A percentile compares a stretch with the other conserved stretches of the same genome.
phyloP scores from a whole-genome alignment of 768 basidiomycete genomes.

The Russula foetens region DNA sequence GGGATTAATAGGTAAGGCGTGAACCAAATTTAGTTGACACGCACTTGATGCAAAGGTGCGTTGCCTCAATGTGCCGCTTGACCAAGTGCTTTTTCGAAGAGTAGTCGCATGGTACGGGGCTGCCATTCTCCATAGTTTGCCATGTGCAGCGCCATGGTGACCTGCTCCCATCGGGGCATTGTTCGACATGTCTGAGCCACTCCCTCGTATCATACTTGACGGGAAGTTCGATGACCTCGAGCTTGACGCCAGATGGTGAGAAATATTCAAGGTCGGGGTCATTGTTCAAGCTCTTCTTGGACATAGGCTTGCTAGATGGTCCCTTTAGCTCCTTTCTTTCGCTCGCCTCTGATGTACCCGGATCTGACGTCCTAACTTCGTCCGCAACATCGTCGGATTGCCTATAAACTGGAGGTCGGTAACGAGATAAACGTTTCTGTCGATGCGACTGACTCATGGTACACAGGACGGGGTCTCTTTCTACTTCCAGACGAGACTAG shows the following conservation, averaged over 20 bases:
- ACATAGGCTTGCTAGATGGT: background rate
- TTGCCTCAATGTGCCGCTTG: constrained; percentile 58
- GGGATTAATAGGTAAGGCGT: constrained; percentile 16
- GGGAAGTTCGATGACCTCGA: constrained; percentile 19
- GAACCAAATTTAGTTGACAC: constrained; percentile 22
- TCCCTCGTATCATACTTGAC: constrained; percentile 19
- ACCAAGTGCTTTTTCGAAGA: constrained; percentile 54
- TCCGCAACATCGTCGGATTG: background rate
- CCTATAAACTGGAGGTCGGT: background rate
- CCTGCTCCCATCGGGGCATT: constrained; percentile 15
- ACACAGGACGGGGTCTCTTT: background rate
- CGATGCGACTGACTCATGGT: constrained; percentile 3
- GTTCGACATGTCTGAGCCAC: constrained; percentile 17
- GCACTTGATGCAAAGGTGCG: constrained; percentile 53
- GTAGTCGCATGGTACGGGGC: constrained; percentile 33
- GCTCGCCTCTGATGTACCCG: background rate
- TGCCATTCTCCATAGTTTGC: constrained; percentile 29
- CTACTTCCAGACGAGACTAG: constrained; percentile 4
- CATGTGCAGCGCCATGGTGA: constrained; percentile 35
- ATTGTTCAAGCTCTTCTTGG: background rate
- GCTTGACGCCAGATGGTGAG: constrained; percentile 16
- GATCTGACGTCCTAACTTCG: constrained; percentile 7
- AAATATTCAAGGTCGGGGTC: constrained; percentile 14
- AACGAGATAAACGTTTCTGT: background rate
- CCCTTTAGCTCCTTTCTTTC: background rate